phyloP scores from a whole-genome alignment of 495 filamentous ascomycete species.

The Cladorrhinum samala region DNA sequence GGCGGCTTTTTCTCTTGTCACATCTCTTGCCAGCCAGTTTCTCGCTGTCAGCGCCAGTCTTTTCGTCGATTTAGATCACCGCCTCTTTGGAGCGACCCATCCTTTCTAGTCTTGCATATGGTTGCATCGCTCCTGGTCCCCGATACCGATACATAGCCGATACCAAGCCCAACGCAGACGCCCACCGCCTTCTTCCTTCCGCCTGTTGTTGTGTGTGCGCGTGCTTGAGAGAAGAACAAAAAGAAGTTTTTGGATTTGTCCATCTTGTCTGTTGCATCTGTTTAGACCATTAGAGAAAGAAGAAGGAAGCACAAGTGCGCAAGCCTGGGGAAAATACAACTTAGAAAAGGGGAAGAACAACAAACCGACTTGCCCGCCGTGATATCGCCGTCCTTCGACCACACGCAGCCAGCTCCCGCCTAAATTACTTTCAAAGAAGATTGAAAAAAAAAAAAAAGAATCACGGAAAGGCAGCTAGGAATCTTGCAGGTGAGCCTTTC shows the following conservation, averaged over 20 bases:
- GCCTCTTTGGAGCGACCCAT: neutral
- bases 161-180: neutral
- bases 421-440: neutral
- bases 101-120: constrained; percentile 2
- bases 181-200: neutral
- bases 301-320: neutral
- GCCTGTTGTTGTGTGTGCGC: neutral
- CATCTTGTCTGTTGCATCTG: neutral
- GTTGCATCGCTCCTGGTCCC: constrained; percentile 1
- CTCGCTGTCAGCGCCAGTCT: neutral
- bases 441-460: too few relatives aligned
- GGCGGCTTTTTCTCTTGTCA: too few relatives aligned
- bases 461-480: constrained; percentile 1
- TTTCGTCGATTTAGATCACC: neutral
- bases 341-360: neutral
- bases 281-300: neutral
- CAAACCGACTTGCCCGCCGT: neutral
- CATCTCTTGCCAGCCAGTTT: neutral
- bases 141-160: neutral
- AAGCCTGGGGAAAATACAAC: neutral
- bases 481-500: constrained; percentile 15
- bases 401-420: neutral
- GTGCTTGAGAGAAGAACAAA: neutral
- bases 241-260: neutral
- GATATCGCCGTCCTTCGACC: neutral